Base-by-base conservation (phyloP, 768 basidiomycete genomes). In the Mycena amicta region DNA sequence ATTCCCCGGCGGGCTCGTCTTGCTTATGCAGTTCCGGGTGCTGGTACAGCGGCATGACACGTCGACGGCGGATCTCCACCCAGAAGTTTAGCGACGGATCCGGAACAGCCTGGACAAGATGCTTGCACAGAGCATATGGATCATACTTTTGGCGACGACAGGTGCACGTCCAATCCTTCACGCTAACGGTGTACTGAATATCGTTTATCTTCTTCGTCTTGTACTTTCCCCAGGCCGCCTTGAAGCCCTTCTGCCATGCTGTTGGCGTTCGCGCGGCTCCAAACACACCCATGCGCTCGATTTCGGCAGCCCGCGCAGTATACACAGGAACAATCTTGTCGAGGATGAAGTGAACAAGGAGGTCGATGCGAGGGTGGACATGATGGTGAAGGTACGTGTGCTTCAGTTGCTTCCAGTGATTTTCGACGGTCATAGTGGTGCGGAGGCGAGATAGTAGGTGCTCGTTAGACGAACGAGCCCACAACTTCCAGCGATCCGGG, bases 81-180 rank as follows among this genome's bases (percentile, higher is more conserved):
- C 61, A 71, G 53, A 72, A 73, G 3, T 23, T 30, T 0, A 40
- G 30, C 11, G 66, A 25, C 2, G 64, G 62, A 4, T 40, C 25
- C n/a, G 49, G 45, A 53, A 70, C 64, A 0, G 68, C 66, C 20
- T 75, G 69, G 2, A 74, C 71, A 18, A 74, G 67, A 52, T 75
- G 71, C 50, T 75, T 74, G 68, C 74, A 75, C 0, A 73, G 56
- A 28, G 68, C 68, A 37, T 66, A 61, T 1, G 59, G 16, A 33
- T 72, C 53, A 53, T 70, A 75, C 51, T 72, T 73, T 57, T 72
- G 72, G 15, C 47, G 56, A 0, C 70, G 68, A 54, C 73, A 75
- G 31, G 60, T 66, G 56, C 74, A 73, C 2, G 66, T 67, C 70
- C 70, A 74, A 2, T 18, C 3, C 0, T 25, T 13, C 12, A 72